Evolutionary conservation across 2,329 filamentous ascomycete genomes (phyloP).

Genomic region (Hortaea sp.): DNA sequence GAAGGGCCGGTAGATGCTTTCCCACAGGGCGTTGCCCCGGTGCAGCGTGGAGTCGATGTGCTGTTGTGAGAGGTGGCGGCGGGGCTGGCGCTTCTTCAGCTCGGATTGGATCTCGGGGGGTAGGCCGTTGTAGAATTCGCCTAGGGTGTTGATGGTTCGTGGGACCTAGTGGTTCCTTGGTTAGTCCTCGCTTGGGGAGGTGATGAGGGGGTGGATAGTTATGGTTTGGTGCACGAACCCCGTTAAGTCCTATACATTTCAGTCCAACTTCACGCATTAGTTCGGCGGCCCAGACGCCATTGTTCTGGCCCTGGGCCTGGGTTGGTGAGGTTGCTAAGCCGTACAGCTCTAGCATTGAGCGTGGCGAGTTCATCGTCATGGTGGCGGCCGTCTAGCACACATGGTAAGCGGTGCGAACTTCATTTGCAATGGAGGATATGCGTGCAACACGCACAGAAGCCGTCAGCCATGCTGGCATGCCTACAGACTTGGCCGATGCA

Average conservation of each 20-base stretch:
- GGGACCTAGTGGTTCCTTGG: constrained; percentile 48
- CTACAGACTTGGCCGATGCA: constrained; percentile 52
- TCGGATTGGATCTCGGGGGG: constrained; percentile 44
- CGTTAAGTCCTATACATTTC: constrained; percentile 72
- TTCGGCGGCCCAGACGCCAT: constrained; percentile 49
- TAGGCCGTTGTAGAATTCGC: constrained; percentile 56
- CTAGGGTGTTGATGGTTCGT: constrained; percentile 72
- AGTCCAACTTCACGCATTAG: constrained; percentile 66
- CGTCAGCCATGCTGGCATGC: constrained; percentile 54
- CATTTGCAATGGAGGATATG: too few species aligned
- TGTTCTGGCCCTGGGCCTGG: constrained; percentile 15
- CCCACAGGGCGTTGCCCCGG: constrained; percentile 60
- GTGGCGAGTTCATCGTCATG: constrained; percentile 78
- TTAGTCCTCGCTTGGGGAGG: background rate
- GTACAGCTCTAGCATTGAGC: constrained; percentile 58
- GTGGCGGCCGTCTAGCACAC: constrained; percentile 59
- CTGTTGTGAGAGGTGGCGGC: constrained; percentile 30
- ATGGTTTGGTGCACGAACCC: constrained; percentile 31
- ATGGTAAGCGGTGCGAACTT: too few species aligned
- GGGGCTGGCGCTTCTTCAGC: constrained; percentile 31
- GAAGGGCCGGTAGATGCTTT: constrained; percentile 66
- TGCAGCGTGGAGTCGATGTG: constrained; percentile 41
- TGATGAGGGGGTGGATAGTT: background rate
- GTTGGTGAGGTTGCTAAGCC: constrained; percentile 27
- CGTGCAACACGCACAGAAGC: constrained; percentile 41